These are phyloP conservation scores for Dryas octopetala DNA, from an alignment of 306 rosid species.

Conservation along the genomic window DNA sequence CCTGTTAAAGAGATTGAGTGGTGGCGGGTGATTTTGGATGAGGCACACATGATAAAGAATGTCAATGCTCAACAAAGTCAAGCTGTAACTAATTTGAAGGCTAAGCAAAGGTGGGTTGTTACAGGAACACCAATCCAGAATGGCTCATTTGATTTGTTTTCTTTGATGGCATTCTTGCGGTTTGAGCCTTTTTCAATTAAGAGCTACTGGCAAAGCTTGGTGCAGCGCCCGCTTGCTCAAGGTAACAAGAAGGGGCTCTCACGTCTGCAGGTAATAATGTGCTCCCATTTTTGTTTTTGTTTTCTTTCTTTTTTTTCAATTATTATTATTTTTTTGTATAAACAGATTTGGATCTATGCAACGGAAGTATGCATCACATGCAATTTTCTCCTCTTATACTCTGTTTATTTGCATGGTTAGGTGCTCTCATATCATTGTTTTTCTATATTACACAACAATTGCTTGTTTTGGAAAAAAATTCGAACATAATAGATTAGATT, in stretches of 20 bases:
- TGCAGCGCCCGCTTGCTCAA: conserved; percentile 67
- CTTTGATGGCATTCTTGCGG: conserved; percentile 70
- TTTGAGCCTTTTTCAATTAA: conserved; percentile 73
- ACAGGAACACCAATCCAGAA: conserved; percentile 81
- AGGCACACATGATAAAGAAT: conserved; percentile 76
- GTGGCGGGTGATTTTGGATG: conserved; percentile 81
- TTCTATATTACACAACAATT: background rate
- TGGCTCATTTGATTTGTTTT: conserved; percentile 68
- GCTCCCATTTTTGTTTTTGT: background rate
- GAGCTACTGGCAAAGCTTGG: conserved; percentile 64
- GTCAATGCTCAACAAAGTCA: conserved; percentile 48
- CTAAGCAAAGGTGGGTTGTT: conserved; percentile 74
- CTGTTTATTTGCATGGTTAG: background rate
- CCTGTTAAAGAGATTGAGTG: conserved; percentile 52
- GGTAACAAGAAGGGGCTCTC: conserved; percentile 44
- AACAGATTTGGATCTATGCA: background rate
- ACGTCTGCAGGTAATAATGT: conserved; percentile 69
- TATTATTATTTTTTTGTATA: too few relatives aligned
- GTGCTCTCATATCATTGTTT: background rate
- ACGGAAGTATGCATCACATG: background rate
- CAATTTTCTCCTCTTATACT: background rate
- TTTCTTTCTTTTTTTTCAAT: background rate
- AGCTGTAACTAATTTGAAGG: conserved; percentile 48
- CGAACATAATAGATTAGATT: conserved; percentile 2
- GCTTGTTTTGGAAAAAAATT: background rate